Evolutionary conservation across 2,329 filamentous ascomycete genomes (phyloP), one percentile per base, ranked within the genome.

Genomic region (Hypoxylon rubiginosum): DNA sequence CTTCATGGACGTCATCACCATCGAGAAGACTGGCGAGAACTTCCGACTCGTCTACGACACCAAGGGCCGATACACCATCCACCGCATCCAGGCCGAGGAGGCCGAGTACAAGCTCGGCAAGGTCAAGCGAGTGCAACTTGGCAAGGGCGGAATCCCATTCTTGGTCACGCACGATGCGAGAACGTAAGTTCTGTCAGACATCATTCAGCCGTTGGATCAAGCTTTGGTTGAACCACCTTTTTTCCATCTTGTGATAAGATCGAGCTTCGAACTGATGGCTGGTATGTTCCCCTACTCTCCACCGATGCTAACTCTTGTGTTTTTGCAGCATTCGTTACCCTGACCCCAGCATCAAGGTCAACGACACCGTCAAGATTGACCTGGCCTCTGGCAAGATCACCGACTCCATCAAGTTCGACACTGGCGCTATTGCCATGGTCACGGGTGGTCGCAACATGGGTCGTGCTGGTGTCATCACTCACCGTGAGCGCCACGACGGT

Each of bases 151-250:
- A 88, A 97, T 99, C 91, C 96, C 96, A 97, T 99, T 97, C 94
- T 97, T 98, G 94, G 96, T 99, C 93, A 99, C 96, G 94, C 96
- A 99, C 93, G 96, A 99, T 96, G 96, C 96, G 87, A 92, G 96
- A 94, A 99, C 96, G 95, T 99, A 89, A 97, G 95, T 98, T 92
- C 89, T 91, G 86, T 90, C 86, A 89, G 86, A 92, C 92, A 93
- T 97, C 94, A 96, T 94, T 97, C 95, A 97, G 95, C 91, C 95
- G 95, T 97, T 97, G 95, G 93, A 95, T 93, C 93, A 97, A 96
- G 92, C 88, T 97, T 96, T 97, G 94, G 94, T 87, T 81, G 85
- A 87, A 86, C 83, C 75, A 77, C 75, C 74, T 73, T 75, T 73
- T 75, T 73, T 68, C 74, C 73, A 55, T 58, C 52, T 70, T 78